phyloP scores from a whole-genome alignment of 805 yeast genomes.

The Wilhelminamyces savonicus region DNA sequence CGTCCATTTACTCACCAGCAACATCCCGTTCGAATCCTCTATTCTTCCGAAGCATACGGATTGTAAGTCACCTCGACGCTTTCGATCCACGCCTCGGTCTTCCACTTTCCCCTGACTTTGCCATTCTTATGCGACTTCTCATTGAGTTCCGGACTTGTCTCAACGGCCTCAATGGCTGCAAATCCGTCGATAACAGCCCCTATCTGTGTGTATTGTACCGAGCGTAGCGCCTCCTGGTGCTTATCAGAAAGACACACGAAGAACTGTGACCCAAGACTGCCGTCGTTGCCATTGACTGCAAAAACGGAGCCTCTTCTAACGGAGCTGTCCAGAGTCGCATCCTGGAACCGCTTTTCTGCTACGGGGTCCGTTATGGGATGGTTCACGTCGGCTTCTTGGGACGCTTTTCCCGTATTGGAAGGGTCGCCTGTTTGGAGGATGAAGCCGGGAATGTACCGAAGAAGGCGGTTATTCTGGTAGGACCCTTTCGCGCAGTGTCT shows the following conservation, averaged over 20 bases:
- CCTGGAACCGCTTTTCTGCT: too few species aligned
- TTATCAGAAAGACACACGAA: constrained; percentile 9
- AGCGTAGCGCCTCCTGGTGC: constrained; percentile 5
- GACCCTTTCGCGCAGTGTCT: constrained; percentile 17
- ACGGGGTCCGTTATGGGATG: constrained; percentile 1
- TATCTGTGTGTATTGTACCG: constrained; percentile 7
- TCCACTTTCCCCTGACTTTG: constrained; percentile 12
- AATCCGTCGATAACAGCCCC: constrained; percentile 14
- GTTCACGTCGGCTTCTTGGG: constrained; percentile 6
- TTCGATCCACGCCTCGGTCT: constrained; percentile 8
- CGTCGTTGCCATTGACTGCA: constrained; percentile 5
- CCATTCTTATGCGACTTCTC: constrained; percentile 9
- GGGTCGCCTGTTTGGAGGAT: constrained; percentile 18
- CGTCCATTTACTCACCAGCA: too few species aligned
- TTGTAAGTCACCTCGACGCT: constrained; percentile 9
- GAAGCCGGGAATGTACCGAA: constrained; percentile 13
- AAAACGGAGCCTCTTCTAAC: constrained; percentile 10
- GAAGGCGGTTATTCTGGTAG: constrained; percentile 7
- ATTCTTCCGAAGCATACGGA: too few species aligned
- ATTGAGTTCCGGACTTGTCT: constrained; percentile 5
- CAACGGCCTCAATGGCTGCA: constrained; percentile 9
- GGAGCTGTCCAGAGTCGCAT: too few species aligned
- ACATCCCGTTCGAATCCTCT: too few species aligned
- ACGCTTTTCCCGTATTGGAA: constrained; percentile 8
- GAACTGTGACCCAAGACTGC: constrained; percentile 16